Conservation (phyloP, 768 basidiomycete species). For the Mycena olivaceomarginata region DNA sequence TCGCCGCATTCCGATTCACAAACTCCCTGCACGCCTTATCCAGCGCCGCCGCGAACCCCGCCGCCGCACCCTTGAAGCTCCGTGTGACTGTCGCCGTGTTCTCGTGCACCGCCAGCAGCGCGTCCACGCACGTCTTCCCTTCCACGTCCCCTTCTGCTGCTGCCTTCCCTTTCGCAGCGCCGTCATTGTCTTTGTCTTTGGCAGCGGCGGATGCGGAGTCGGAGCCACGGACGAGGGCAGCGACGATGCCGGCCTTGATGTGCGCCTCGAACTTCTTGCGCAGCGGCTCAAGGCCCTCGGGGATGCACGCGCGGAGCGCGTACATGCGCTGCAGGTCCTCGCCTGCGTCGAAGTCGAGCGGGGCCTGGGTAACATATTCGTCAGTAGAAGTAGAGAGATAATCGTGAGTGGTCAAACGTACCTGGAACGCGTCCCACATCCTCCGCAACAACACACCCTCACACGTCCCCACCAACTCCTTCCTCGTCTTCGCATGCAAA, state of each 20-base stretch:
- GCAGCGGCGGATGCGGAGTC: too few relatives aligned
- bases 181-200: background rate
- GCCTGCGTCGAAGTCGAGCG: conserved; percentile 95
- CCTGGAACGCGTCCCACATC: conserved; percentile 97
- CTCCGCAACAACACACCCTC: conserved; percentile 92
- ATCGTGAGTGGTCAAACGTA: background rate
- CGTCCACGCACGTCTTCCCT: conserved; percentile 96
- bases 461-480: conserved; percentile 86
- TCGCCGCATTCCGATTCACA: conserved; percentile 94
- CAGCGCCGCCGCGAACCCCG: conserved; percentile 94
- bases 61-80: conserved; percentile 94
- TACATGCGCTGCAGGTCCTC: conserved; percentile 98
- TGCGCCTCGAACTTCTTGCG: conserved; percentile 96
- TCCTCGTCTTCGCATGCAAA: conserved; percentile 91
- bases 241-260: conserved; percentile 92
- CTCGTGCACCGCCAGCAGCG: conserved; percentile 92
- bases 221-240: conserved; percentile 73
- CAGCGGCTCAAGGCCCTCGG: conserved; percentile 92
- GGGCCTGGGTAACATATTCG: conserved; percentile 43
- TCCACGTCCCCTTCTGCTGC: conserved; percentile 75
- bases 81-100: conserved; percentile 91
- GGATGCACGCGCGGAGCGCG: conserved; percentile 92
- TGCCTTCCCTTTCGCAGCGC: conserved; percentile 63
- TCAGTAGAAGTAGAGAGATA: background rate
- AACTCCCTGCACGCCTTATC: conserved; percentile 98